Percentiles rank a stretch among this genome's conserved stretches.
Conservation (phyloP, 1,284 basidiomycete species). For the Cutaneotrichosporon mucoides region DNA sequence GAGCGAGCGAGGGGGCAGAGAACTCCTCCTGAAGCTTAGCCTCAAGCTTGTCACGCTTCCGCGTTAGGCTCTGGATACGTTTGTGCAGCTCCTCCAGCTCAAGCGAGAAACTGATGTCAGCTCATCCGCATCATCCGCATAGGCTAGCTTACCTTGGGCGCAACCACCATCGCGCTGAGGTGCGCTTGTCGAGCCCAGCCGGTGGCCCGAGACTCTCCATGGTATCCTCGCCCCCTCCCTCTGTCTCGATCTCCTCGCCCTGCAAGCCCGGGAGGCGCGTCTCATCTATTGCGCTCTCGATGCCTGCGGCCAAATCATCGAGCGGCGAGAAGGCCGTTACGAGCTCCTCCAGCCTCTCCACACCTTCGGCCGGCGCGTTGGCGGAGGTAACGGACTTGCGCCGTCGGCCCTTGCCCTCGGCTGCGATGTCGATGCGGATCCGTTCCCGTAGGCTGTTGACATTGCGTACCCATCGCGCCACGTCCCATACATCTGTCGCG, state of each 20-base stretch:
- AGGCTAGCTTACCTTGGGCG: slow-evolving; percentile 60
- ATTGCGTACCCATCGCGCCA: slow-evolving; percentile 33
- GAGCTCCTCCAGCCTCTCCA: slow-evolving; percentile 50
- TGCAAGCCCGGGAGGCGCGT: slow-evolving; percentile 24
- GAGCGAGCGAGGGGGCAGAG: slow-evolving; percentile 48
- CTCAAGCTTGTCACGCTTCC: slow-evolving; percentile 30
- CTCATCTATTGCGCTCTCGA: slow-evolving; percentile 58
- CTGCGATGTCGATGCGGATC: slow-evolving; percentile 13
- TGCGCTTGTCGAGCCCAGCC: slow-evolving; percentile 20
- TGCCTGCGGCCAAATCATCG: slow-evolving; percentile 57
- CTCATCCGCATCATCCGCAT: neutral
- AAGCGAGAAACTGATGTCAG: slow-evolving; percentile 61
- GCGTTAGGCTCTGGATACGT: slow-evolving; percentile 18
- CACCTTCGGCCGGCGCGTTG: slow-evolving; percentile 13
- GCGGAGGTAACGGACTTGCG: neutral
- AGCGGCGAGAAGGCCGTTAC: slow-evolving; percentile 59
- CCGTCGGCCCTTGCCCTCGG: slow-evolving; percentile 4
- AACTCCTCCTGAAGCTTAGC: slow-evolving; percentile 48
- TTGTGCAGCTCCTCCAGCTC: slow-evolving; percentile 58
- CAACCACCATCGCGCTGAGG: slow-evolving; percentile 57
- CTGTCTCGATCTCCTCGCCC: slow-evolving; percentile 20
- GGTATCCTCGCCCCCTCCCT: slow-evolving; percentile 10
- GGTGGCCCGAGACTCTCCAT: neutral
- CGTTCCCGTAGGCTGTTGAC: slow-evolving; percentile 26
- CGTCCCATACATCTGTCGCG: slow-evolving; percentile 53